Conservation (phyloP, 306 rosid genomes). For the Lathyrus aphaca region DNA sequence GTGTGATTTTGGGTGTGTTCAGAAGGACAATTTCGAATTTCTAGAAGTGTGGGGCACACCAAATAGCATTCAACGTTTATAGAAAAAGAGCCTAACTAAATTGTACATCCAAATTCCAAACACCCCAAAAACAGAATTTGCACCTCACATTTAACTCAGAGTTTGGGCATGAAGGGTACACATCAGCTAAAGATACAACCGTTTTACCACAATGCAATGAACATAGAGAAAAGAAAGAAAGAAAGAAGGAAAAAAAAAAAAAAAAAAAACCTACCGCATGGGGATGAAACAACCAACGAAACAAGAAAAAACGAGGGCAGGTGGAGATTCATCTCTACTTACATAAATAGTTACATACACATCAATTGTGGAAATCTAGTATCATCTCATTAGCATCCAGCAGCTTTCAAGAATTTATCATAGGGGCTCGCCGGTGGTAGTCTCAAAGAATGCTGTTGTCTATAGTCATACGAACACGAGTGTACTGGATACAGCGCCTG, state of each 20-base stretch:
- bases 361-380: slow-evolving; percentile 15
- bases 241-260: too few species aligned
- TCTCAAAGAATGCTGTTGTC: slow-evolving; percentile 57
- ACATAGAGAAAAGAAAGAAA: slow-evolving; percentile 47
- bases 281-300: slow-evolving; percentile 18
- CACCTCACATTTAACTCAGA: slow-evolving; percentile 25
- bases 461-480: slow-evolving; percentile 54
- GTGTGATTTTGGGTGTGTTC: too few species aligned
- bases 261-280: slow-evolving; percentile 36
- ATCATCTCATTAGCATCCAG: slow-evolving; percentile 68
- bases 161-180: slow-evolving; percentile 11
- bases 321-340: slow-evolving; percentile 9
- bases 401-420: slow-evolving; percentile 93
- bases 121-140: background rate
- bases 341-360: slow-evolving; percentile 28
- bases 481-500: slow-evolving; percentile 50
- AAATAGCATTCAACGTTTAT: too few species aligned
- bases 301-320: too few species aligned
- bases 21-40: too few species aligned
- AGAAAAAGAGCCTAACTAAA: background rate
- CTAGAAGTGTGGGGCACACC: too few species aligned
- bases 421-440: slow-evolving; percentile 89
- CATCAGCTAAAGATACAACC: slow-evolving; percentile 33
- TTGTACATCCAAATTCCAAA: background rate
- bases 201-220: slow-evolving; percentile 43